Evolutionary conservation across 2,329 filamentous ascomycete genomes (phyloP).

Genomic region (Colletotrichum eremochloae): DNA sequence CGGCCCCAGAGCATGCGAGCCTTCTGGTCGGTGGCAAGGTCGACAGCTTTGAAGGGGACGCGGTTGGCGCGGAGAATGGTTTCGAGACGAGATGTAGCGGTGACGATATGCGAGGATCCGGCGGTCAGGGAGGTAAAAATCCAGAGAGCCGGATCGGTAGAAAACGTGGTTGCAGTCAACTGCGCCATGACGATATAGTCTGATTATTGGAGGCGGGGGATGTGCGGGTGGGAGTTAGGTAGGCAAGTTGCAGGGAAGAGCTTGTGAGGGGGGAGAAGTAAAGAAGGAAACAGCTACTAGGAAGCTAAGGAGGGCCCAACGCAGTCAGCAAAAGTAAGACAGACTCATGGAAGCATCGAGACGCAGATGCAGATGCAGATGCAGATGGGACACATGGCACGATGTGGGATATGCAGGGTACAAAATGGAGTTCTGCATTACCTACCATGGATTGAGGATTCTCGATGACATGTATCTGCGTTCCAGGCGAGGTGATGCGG

Average conservation of each 20-base stretch:
- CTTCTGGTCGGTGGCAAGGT: constrained; percentile 90
- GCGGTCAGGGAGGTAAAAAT: constrained; percentile 97
- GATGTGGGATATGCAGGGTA: constrained; percentile 25
- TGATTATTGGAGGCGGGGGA: constrained; percentile 25
- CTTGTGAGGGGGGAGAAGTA: constrained; percentile 22
- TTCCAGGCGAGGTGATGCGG: constrained; percentile 33
- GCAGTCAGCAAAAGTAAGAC: constrained; percentile 24
- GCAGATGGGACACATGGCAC: constrained; percentile 1
- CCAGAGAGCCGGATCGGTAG: constrained; percentile 81
- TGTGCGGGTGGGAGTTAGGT: constrained; percentile 9
- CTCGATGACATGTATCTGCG: constrained; percentile 34
- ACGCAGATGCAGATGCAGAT: constrained; percentile 5
- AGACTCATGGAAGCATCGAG: background rate
- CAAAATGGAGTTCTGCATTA: constrained; percentile 18
- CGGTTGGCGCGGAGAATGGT: constrained; percentile 96
- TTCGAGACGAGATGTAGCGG: constrained; percentile 93
- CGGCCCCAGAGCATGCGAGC: constrained; percentile 91
- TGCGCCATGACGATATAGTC: constrained; percentile 40
- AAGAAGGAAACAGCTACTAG: constrained; percentile 25
- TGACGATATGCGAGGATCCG: constrained; percentile 95
- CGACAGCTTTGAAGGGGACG: constrained; percentile 92
- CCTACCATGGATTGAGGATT: constrained; percentile 28
- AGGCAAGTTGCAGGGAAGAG: constrained; percentile 37
- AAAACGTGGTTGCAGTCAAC: constrained; percentile 56
- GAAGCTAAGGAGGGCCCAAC: constrained; percentile 23